phyloP scores from a whole-genome alignment of 2,329 filamentous ascomycete genomes.

The Microsporum canis region DNA sequence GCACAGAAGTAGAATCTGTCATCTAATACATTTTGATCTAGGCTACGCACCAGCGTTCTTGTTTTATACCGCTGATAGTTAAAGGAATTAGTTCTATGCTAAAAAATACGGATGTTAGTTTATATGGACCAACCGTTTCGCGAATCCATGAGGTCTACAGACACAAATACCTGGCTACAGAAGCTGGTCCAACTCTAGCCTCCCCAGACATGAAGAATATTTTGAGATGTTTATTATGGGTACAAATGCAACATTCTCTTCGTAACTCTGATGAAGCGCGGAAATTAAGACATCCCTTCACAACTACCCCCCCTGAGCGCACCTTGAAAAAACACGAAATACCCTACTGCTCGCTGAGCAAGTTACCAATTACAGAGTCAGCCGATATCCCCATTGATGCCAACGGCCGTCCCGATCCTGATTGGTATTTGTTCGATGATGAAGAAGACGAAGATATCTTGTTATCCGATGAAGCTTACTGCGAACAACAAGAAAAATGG shows the following conservation, averaged over 20 bases:
- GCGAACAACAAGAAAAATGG: background rate
- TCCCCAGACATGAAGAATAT: conserved; percentile 12
- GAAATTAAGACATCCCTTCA: conserved; percentile 4
- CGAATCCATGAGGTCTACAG: conserved; percentile 6
- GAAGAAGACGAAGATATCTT: background rate
- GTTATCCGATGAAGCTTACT: background rate
- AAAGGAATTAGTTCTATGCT: conserved; percentile 27
- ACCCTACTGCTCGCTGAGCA: background rate
- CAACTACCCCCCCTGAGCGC: background rate
- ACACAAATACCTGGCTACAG: too few species aligned
- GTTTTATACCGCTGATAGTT: conserved; percentile 25
- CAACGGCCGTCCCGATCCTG: background rate
- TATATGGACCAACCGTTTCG: conserved; percentile 13
- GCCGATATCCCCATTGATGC: background rate
- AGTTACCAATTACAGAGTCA: background rate
- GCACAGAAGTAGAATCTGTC: background rate
- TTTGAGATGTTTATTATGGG: conserved; percentile 25
- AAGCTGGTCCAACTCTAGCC: background rate
- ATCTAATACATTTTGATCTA: conserved; percentile 10
- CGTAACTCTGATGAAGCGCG: conserved; percentile 12
- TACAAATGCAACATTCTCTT: conserved; percentile 21
- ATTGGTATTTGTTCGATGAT: background rate
- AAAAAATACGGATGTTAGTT: conserved; percentile 14
- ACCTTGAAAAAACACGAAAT: background rate
- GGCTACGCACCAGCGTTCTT: conserved; percentile 27